Evolutionary conservation across 2,329 filamentous ascomycete species (phyloP).

Genomic region (Stachybotrys elegans): DNA sequence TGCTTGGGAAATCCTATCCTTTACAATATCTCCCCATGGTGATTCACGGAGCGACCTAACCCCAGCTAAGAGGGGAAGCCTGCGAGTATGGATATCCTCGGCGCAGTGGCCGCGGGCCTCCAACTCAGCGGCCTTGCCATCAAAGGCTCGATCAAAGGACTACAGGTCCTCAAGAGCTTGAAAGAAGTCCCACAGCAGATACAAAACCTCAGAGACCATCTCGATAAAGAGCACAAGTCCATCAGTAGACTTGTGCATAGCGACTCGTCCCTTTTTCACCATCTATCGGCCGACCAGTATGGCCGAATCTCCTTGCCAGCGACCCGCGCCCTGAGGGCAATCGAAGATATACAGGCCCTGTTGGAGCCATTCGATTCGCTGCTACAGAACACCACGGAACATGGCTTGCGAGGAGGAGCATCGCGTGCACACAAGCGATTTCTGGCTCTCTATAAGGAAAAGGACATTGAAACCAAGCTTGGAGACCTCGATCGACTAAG

Average conservation of each 20-base stretch:
- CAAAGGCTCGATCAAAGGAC: not conserved
- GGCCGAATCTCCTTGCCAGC: not conserved
- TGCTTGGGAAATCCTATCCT: too few species aligned
- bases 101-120: not conserved
- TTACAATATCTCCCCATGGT: too few species aligned
- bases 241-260: not conserved
- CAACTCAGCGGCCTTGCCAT: not conserved
- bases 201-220: not conserved
- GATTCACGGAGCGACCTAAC: too few species aligned
- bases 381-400: too few species aligned
- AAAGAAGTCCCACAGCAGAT: not conserved
- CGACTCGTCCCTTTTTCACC: not conserved
- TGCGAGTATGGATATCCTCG: conserved; percentile 1
- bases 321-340: not conserved
- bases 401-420: too few species aligned
- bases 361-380: not conserved
- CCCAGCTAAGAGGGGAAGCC: too few species aligned
- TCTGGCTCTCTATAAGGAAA: too few species aligned
- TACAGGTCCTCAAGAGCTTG: not conserved
- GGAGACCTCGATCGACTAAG: too few species aligned
- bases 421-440: too few species aligned
- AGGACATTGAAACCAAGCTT: too few species aligned
- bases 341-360: not conserved
- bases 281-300: not conserved
- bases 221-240: not conserved